phyloP scores from a whole-genome alignment of 108 stramenopile genomes.

The Schizochytrium sp. region DNA sequence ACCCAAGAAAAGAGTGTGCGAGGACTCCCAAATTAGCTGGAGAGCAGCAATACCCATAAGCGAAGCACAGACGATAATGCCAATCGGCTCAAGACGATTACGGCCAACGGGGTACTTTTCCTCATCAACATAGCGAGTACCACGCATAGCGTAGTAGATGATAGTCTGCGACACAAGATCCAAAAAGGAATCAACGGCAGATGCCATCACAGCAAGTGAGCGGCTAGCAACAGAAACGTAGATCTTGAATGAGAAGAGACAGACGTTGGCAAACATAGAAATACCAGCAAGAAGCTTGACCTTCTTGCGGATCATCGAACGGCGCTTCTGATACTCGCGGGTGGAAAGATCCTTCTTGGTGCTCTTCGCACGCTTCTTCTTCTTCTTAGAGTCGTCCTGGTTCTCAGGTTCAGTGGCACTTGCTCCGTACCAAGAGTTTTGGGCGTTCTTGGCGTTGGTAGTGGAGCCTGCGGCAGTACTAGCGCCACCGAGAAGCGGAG shows the following conservation, averaged over 20 bases:
- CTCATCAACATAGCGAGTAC: slow-evolving; percentile 76
- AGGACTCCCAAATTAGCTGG: slow-evolving; percentile 84
- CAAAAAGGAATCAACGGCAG: slow-evolving; percentile 86
- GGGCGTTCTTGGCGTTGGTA: neutral
- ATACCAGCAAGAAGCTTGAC: slow-evolving; percentile 61
- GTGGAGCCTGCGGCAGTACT: neutral
- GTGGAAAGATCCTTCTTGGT: neutral
- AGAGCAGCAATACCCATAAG: slow-evolving; percentile 93
- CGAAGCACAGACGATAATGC: slow-evolving; percentile 90
- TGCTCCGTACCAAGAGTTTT: neutral
- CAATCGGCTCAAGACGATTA: slow-evolving; percentile 88
- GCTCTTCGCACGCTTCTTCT: slow-evolving; percentile 32
- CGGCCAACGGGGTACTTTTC: slow-evolving; percentile 92
- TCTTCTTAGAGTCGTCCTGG: neutral
- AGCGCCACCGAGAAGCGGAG: neutral
- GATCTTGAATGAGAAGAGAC: slow-evolving; percentile 84
- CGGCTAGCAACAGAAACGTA: slow-evolving; percentile 82
- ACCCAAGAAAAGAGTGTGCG: slow-evolving; percentile 67
- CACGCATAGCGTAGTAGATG: slow-evolving; percentile 61
- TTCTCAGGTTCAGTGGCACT: neutral
- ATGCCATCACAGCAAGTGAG: slow-evolving; percentile 87
- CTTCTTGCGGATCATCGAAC: neutral
- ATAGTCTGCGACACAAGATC: slow-evolving; percentile 90
- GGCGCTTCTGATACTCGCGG: neutral
- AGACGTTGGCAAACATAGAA: slow-evolving; percentile 83